Percentiles rank a stretch among this genome's conserved stretches.
These are phyloP conservation scores for Fusarium nematophilum DNA, from an alignment of 2,329 filamentous ascomycete genomes.

Conservation along the genomic window DNA sequence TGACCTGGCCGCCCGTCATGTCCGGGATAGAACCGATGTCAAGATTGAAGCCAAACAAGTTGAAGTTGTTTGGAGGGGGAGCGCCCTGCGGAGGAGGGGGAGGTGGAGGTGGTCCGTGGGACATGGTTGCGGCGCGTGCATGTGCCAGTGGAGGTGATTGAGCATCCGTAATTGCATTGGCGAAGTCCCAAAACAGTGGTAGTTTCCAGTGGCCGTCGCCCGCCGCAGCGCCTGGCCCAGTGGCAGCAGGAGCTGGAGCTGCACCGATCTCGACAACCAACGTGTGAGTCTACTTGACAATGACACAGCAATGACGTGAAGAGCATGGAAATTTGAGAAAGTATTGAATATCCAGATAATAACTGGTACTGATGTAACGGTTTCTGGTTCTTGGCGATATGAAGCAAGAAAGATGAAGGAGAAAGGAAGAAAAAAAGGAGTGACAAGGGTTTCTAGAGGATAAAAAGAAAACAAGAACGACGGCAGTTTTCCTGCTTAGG, in stretches of 20 bases:
- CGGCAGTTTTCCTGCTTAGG: background rate
- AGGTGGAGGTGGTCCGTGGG: slow-evolving; percentile 51
- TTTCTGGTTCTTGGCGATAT: slow-evolving; percentile 9
- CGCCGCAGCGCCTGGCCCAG: slow-evolving; percentile 18
- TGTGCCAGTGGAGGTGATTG: slow-evolving; percentile 29
- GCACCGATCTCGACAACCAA: slow-evolving; percentile 1
- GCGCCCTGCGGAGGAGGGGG: slow-evolving; percentile 45
- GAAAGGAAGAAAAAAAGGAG: background rate
- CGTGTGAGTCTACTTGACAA: slow-evolving; percentile 10
- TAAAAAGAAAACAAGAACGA: background rate
- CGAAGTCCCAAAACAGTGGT: slow-evolving; percentile 25
- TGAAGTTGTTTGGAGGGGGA: slow-evolving; percentile 39
- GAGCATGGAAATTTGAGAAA: slow-evolving; percentile 9
- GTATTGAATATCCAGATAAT: background rate
- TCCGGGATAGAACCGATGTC: slow-evolving; percentile 45
- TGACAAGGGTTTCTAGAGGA: background rate
- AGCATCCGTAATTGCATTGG: slow-evolving; percentile 44
- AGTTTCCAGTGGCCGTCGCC: slow-evolving; percentile 21
- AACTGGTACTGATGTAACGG: background rate
- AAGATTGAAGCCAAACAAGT: slow-evolving; percentile 52
- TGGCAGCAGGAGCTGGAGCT: slow-evolving; percentile 13
- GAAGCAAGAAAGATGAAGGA: background rate
- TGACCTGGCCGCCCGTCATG: slow-evolving; percentile 42
- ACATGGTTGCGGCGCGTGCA: slow-evolving; percentile 47
- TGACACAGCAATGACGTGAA: slow-evolving; percentile 6